Base-by-base conservation (phyloP, 257 asterid genomes). In the Handroanthus guayacan region DNA sequence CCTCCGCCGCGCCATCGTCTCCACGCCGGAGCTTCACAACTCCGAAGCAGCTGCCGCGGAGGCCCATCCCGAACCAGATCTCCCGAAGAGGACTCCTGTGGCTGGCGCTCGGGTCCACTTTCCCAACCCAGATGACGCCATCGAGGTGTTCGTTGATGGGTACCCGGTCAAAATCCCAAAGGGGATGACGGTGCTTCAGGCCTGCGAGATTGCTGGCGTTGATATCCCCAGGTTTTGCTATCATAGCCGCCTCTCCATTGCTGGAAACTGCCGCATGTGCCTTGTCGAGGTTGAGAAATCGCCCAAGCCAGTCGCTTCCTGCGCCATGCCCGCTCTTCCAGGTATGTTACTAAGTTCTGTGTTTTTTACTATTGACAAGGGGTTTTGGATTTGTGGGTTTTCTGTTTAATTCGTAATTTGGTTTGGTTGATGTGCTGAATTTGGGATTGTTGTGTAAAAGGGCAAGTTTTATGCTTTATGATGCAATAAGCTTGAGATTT, bases 291-390 rank as follows among this genome's bases (percentile, higher is more conserved):
- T 94, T 69, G 97, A 94, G 83, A 94, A 94, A 69, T 94, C 99
- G 25, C 99, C 97, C 18, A 92, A 94, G 83, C 97, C 97, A 2
- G 97, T 94, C 6, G 99, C 99, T 55, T 94, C 97, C 17, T 94
- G 99, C 82, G 99, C 99, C 74, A 94, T 94, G 99, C 99, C 97
- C 38, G 97, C 97, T 51, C 97, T 94, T 41, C 98, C 97, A 0
- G 98, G 98, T 89, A 79, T 13, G 55, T 4, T 58, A 5, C 52
- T 18, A 1, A 25, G 52, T 69, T 37, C 18, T 39, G 57, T 13
- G 63, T 36, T 38, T 18, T 52, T 65, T 48, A 52, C 56, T 55
- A 34, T 43, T 65, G 50, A 25, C 55, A 54, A 41, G 39, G 39
- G 69, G 8, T 75, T 38, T 68, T 14, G 10, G 43, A 52, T 20